Evolutionary conservation across 306 rosid species (phyloP), one percentile per base, ranked within the genome.

Genomic region (Trifolium dubium): DNA sequence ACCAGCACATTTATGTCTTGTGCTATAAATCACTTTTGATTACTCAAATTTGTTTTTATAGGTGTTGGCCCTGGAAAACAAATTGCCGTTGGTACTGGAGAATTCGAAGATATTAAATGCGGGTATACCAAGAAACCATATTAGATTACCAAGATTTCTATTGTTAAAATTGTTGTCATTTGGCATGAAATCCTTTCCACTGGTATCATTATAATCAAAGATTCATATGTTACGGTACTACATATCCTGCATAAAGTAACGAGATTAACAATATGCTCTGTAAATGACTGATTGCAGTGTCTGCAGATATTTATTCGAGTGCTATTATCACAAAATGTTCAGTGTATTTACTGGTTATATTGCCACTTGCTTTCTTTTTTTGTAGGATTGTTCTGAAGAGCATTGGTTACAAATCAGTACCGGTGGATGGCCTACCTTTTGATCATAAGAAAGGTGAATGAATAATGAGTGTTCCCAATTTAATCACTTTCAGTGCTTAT

Each of bases 351-450:
- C 62, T 68, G 64, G 72, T 44, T 74, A 46, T 23, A 10, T 31
- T 71, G 31, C 51, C 28, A 75, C 63, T 8, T 81, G 55, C 66
- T 82, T 78, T 46, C 47, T 60, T 77, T 72, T 37, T 53, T 53
- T 85, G 75, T 79, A 94, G 98, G 90, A 73, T 94, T 86, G 95
- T 81, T 65, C 84, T 89, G 29, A 91, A 91, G 92, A 91, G 98
- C 87, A 91, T 94, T 80, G 99, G 97, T 55, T 94, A 92, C 85
- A 94, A 87, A 86, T 89, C 99, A 63, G 64, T 87, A 80, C 95
- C 92, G 5, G 90, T 89, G 46, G 89, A 88, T 69, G 99, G 93
- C 78, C 80, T 94, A 39, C 94, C 95, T 73, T 94, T 94, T 64
- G 92, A 92, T 83, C 82, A 87, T 69, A 81, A 74, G 80, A 92